These are phyloP conservation scores for Podaxis sp. DNA, from an alignment of 768 basidiomycete species.

Conservation along the genomic window DNA sequence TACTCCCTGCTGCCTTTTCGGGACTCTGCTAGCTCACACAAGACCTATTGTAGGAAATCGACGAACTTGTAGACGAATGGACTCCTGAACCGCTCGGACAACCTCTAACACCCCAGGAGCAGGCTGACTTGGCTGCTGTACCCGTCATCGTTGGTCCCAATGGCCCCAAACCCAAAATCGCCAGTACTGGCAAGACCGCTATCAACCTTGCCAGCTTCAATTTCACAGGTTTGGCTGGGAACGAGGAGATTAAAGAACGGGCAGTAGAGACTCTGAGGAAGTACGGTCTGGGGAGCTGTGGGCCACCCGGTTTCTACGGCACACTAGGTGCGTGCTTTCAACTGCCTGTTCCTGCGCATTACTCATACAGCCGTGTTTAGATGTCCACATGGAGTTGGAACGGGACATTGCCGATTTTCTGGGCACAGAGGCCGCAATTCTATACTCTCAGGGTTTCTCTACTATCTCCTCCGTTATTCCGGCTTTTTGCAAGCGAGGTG, in stretches of 20 bases:
- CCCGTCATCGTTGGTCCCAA: slow-evolving; percentile 78
- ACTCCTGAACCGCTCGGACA: slow-evolving; percentile 76
- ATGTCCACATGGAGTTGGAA: slow-evolving; percentile 89
- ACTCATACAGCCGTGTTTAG: slow-evolving; percentile 32
- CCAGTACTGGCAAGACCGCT: slow-evolving; percentile 66
- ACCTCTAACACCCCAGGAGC: slow-evolving; percentile 55
- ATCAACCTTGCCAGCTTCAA: slow-evolving; percentile 89
- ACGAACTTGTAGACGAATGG: slow-evolving; percentile 97
- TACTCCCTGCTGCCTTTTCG: slow-evolving; percentile 13
- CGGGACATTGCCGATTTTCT: slow-evolving; percentile 88
- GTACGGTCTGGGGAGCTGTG: slow-evolving; percentile 93
- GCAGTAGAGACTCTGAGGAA: slow-evolving; percentile 81
- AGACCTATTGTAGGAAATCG: slow-evolving; percentile 66
- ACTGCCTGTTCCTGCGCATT: not conserved
- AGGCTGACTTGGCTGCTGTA: slow-evolving; percentile 64
- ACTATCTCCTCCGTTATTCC: slow-evolving; percentile 93
- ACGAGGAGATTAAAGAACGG: slow-evolving; percentile 80
- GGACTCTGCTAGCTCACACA: not conserved
- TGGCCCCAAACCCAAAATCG: slow-evolving; percentile 79
- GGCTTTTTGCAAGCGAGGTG: slow-evolving; percentile 95
- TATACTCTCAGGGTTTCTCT: slow-evolving; percentile 92
- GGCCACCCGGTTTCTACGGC: slow-evolving; percentile 96
- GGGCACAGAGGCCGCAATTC: slow-evolving; percentile 82
- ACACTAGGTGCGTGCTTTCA: slow-evolving; percentile 68
- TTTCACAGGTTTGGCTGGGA: slow-evolving; percentile 85